Percentiles rank a stretch among this genome's conserved stretches.
These are phyloP conservation scores for Hypoxylon sp. DNA, from an alignment of 2,329 filamentous ascomycete genomes.

Conservation along the genomic window DNA sequence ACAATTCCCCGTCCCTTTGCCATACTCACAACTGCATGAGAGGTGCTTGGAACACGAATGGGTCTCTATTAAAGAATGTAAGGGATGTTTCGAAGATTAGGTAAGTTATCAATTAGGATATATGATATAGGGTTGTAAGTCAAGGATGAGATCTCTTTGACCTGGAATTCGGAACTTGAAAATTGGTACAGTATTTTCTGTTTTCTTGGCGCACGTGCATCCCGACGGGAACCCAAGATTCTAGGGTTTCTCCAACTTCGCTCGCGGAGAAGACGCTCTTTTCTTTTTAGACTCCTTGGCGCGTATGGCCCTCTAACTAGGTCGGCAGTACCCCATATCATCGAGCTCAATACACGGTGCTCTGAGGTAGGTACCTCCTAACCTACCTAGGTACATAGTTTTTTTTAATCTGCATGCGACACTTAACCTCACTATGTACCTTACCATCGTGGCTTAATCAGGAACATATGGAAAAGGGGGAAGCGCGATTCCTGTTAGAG, in stretches of 20 bases:
- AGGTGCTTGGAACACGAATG: not conserved
- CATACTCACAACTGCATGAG: not conserved
- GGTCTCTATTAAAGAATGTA: not conserved
- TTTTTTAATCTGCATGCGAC: not conserved
- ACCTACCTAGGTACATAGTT: not conserved
- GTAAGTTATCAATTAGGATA: not conserved
- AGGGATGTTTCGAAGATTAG: not conserved
- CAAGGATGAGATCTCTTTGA: slow-evolving; percentile 20
- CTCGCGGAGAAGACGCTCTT: too few species aligned
- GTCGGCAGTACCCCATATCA: not conserved
- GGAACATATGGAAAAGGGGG: not conserved
- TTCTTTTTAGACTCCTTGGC: slow-evolving; percentile 7
- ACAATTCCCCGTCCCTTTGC: not conserved
- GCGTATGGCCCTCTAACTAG: slow-evolving; percentile 5
- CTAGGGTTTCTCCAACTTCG: slow-evolving; percentile 1
- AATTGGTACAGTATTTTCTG: not conserved
- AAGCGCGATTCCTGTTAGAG: not conserved
- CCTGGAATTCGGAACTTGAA: slow-evolving; percentile 21
- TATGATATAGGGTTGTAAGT: slow-evolving; percentile 3
- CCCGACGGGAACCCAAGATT: not conserved
- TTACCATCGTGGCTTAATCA: slow-evolving; percentile 8
- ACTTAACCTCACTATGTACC: not conserved
- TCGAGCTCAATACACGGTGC: not conserved
- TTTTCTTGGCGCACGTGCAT: slow-evolving; percentile 21
- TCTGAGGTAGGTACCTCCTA: too few species aligned